Conservation (phyloP, 139 green algal genomes). For the Coelastrella sp. region DNA sequence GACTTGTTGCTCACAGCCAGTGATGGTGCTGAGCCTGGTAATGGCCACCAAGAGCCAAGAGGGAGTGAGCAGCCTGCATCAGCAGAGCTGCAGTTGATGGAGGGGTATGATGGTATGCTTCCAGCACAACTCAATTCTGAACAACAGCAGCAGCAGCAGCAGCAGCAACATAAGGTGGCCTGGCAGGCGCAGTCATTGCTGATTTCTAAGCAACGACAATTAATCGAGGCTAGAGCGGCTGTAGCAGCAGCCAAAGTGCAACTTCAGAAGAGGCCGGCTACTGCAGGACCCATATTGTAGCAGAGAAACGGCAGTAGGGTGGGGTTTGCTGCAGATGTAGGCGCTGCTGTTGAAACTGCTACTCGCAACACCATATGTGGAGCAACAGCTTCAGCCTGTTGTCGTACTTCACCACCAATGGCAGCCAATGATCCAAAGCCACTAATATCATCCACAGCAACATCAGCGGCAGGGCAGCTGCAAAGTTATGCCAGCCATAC, state of each 20-base stretch:
- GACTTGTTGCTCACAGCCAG: not conserved
- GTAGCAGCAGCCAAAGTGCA: not conserved
- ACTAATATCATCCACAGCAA: too few relatives aligned
- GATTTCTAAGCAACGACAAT: not conserved
- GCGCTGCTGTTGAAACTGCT: too few relatives aligned
- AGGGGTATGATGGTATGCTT: not conserved
- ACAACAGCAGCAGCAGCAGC: constrained; percentile 8
- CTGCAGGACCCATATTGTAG: not conserved
- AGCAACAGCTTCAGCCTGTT: too few relatives aligned
- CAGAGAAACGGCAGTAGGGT: not conserved
- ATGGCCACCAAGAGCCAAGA: too few relatives aligned
- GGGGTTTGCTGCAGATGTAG: not conserved
- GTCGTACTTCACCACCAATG: too few relatives aligned
- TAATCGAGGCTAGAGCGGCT: not conserved
- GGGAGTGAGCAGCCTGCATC: not conserved
- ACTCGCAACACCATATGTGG: too few relatives aligned
- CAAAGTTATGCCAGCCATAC: too few relatives aligned
- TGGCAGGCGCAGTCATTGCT: too few relatives aligned
- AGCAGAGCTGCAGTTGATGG: not conserved
- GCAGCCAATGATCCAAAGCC: too few relatives aligned
- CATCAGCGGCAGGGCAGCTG: too few relatives aligned
- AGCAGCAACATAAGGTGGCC: not conserved
- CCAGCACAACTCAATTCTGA: not conserved
- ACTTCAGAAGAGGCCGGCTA: not conserved
- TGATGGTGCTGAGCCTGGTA: not conserved